Evolutionary conservation across 2,329 filamentous ascomycete species (phyloP).

Genomic region (Ophiocordyceps unilateralis): DNA sequence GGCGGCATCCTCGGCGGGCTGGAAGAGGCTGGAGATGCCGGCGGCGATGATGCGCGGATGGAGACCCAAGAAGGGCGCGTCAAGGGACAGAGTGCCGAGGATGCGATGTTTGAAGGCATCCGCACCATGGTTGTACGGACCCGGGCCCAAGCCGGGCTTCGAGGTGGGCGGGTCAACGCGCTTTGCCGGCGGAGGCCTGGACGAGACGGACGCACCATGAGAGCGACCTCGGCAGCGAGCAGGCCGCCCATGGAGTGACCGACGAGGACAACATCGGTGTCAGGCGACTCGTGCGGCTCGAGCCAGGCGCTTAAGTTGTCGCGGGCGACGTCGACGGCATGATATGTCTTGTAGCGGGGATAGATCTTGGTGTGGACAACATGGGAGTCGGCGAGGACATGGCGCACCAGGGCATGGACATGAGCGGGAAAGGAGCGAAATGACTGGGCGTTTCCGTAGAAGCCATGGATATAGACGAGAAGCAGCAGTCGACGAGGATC

Average conservation of each 20-base stretch:
- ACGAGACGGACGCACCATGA: conserved; percentile 30
- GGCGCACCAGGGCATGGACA: conserved; percentile 57
- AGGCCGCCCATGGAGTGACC: conserved; percentile 87
- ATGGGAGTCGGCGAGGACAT: conserved; percentile 53
- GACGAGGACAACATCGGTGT: conserved; percentile 65
- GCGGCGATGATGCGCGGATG: conserved; percentile 77
- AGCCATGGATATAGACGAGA: conserved; percentile 75
- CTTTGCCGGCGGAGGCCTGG: not conserved
- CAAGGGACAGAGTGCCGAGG: conserved; percentile 64
- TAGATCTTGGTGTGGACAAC: conserved; percentile 77
- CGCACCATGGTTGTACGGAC: conserved; percentile 14
- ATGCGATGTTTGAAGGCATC: conserved; percentile 54
- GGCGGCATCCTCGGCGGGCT: conserved; percentile 14
- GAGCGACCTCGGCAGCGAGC: conserved; percentile 59
- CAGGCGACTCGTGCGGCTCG: conserved; percentile 53
- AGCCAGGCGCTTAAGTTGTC: conserved; percentile 78
- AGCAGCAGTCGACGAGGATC: conserved; percentile 41
- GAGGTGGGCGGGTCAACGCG: not conserved
- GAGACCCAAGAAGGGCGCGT: conserved; percentile 75
- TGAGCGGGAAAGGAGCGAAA: conserved; percentile 81
- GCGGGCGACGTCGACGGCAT: conserved; percentile 52
- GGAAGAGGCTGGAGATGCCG: conserved; percentile 64
- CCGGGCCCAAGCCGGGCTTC: too few species aligned
- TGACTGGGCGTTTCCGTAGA: conserved; percentile 74
- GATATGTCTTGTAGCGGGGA: conserved; percentile 61